phyloP scores from a whole-genome alignment of 306 rosid species.

The Quillaja saponaria region DNA sequence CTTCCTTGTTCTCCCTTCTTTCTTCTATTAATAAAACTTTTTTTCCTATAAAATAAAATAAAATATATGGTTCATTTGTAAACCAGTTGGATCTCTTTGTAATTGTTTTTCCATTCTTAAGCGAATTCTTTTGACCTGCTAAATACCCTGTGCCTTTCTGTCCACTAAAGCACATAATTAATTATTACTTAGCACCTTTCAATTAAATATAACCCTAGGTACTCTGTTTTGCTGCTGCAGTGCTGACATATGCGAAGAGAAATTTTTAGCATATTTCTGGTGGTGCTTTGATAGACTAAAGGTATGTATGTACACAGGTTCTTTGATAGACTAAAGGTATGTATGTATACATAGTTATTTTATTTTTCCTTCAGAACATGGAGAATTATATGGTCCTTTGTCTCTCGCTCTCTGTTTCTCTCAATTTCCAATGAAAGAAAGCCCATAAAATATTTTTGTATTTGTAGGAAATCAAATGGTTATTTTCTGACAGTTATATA shows the following conservation, averaged over 20 bases:
- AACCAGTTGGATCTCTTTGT: conserved; percentile 6
- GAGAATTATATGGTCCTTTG: background rate
- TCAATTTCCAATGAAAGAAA: background rate
- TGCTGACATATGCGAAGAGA: conserved; percentile 62
- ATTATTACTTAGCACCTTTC: too few relatives aligned
- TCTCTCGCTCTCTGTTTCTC: background rate
- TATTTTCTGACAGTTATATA: too few relatives aligned
- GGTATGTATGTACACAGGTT: conserved; percentile 55
- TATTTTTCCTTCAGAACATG: background rate
- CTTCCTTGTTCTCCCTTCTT: too few relatives aligned
- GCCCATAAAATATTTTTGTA: too few relatives aligned
- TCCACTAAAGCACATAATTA: background rate
- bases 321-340: conserved; percentile 71
- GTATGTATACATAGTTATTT: background rate
- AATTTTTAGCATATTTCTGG: conserved; percentile 89
- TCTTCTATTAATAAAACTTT: too few relatives aligned
- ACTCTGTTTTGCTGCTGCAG: conserved; percentile 52
- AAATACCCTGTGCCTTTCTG: conserved; percentile 13
- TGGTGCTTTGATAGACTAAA: conserved; percentile 81
- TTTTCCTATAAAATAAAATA: conserved; percentile 10
- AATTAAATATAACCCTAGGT: background rate
- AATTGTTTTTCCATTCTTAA: conserved; percentile 16
- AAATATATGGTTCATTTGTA: conserved; percentile 13
- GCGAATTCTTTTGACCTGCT: conserved; percentile 14
- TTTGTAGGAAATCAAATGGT: too few relatives aligned